Percentiles rank a stretch among this genome's conserved stretches.
These are phyloP conservation scores for Bathelium albidoporum DNA, from an alignment of 495 filamentous ascomycete genomes.

Conservation along the genomic window DNA sequence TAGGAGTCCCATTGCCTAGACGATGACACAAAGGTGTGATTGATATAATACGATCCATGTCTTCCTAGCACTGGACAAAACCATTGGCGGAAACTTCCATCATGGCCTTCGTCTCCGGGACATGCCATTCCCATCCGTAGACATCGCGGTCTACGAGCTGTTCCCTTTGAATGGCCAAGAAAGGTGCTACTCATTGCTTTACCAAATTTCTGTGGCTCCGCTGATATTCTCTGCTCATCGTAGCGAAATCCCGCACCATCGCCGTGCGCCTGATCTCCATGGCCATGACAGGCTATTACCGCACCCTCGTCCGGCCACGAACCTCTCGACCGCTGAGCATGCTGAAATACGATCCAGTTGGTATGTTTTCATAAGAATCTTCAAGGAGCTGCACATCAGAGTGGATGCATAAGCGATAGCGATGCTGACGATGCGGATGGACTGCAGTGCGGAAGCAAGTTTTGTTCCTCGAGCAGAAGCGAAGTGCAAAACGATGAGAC, in stretches of 20 bases:
- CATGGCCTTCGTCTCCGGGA: too few species aligned
- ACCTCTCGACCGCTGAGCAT: slow-evolving; percentile 77
- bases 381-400: background rate
- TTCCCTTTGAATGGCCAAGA: background rate
- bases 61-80: too few species aligned
- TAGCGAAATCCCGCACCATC: slow-evolving; percentile 88
- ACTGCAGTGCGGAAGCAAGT: slow-evolving; percentile 70
- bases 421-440: slow-evolving; percentile 5
- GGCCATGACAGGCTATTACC: slow-evolving; percentile 97
- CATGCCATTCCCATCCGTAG: too few species aligned
- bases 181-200: background rate
- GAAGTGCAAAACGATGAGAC: slow-evolving; percentile 23
- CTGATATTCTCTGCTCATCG: background rate
- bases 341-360: slow-evolving; percentile 98
- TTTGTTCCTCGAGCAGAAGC: slow-evolving; percentile 84
- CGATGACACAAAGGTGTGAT: too few species aligned
- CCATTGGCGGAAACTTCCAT: too few species aligned
- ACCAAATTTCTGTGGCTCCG: background rate
- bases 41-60: too few species aligned
- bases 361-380: slow-evolving; percentile 44
- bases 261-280: slow-evolving; percentile 92
- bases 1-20: too few species aligned
- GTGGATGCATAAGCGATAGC: background rate
- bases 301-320: slow-evolving; percentile 75
- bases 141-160: too few species aligned